Percentiles rank a stretch among this genome's conserved stretches.
Evolutionary conservation across 2,329 filamentous ascomycete genomes (phyloP).

Genomic region (Parascedosporium putredinis): DNA sequence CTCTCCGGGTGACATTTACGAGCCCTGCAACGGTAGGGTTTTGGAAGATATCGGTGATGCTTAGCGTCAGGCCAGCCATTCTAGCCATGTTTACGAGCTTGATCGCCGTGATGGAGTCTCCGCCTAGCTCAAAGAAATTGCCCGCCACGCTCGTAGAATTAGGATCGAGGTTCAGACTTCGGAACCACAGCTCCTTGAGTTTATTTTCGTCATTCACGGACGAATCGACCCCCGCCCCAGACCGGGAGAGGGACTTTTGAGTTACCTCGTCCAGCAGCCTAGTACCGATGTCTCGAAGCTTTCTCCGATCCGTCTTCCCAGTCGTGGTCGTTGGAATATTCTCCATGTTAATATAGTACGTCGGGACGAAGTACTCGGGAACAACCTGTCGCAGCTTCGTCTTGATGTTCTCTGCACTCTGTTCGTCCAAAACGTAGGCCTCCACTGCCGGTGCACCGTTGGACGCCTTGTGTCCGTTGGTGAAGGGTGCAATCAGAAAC

Average conservation of each 20-base stretch:
- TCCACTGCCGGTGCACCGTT: not conserved
- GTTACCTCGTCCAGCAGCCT: not conserved
- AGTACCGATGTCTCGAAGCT: not conserved
- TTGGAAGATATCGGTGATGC: conserved; percentile 3
- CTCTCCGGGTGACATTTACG: not conserved
- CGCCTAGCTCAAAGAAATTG: conserved; percentile 37
- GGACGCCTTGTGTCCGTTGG: not conserved
- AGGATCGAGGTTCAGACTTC: not conserved
- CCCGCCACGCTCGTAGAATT: conserved; percentile 21
- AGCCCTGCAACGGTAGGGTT: not conserved
- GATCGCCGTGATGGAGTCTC: conserved; percentile 42
- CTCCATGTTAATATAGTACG: not conserved
- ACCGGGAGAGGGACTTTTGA: not conserved
- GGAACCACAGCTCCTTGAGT: not conserved
- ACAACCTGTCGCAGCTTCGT: not conserved
- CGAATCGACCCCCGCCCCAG: not conserved
- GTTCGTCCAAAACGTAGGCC: not conserved
- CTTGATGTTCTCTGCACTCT: not conserved
- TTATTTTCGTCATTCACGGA: not conserved
- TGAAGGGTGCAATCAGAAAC: not conserved
- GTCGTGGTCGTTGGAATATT: not conserved
- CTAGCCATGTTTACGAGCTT: conserved; percentile 7
- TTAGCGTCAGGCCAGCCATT: conserved; percentile 3
- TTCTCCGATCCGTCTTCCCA: not conserved
- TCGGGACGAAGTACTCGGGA: not conserved